Conservation (phyloP, 805 yeast species). For the Schwanniomyces pseudopolymorphus region DNA sequence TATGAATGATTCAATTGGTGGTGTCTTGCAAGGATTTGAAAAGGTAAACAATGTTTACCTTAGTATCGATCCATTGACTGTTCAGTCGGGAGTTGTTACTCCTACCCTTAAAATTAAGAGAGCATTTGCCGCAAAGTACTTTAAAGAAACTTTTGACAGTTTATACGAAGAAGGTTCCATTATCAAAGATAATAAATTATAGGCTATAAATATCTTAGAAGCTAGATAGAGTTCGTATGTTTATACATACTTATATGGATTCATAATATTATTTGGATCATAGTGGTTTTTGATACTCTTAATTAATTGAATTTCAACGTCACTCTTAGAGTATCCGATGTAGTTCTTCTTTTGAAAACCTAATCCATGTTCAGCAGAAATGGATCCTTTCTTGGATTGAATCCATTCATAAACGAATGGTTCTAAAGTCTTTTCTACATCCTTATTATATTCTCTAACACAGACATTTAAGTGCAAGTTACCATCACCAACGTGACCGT, state of each 20-base stretch:
- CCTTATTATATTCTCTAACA: constrained; percentile 77
- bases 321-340: constrained; percentile 79
- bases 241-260: constrained; percentile 88
- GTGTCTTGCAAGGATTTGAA: constrained; percentile 34
- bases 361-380: constrained; percentile 96
- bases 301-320: constrained; percentile 69
- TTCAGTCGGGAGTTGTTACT: constrained; percentile 38
- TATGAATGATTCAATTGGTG: constrained; percentile 23
- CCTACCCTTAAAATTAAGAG: constrained; percentile 45
- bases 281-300: constrained; percentile 73
- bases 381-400: constrained; percentile 69
- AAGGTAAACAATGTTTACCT: constrained; percentile 36
- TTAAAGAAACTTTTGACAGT: constrained; percentile 20
- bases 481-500: constrained; percentile 99
- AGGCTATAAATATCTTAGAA: background rate
- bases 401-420: constrained; percentile 97
- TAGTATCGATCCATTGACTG: constrained; percentile 39
- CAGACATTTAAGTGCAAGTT: constrained; percentile 92
- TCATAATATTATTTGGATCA: constrained; percentile 90
- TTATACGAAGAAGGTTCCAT: constrained; percentile 40
- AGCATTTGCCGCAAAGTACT: constrained; percentile 32
- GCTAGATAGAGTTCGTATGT: background rate
- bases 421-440: constrained; percentile 78
- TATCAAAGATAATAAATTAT: constrained; percentile 18
- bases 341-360: constrained; percentile 96